Evolutionary conservation across 441 rosid species (phyloP).

Genomic region (Eutrema salsugineum): DNA sequence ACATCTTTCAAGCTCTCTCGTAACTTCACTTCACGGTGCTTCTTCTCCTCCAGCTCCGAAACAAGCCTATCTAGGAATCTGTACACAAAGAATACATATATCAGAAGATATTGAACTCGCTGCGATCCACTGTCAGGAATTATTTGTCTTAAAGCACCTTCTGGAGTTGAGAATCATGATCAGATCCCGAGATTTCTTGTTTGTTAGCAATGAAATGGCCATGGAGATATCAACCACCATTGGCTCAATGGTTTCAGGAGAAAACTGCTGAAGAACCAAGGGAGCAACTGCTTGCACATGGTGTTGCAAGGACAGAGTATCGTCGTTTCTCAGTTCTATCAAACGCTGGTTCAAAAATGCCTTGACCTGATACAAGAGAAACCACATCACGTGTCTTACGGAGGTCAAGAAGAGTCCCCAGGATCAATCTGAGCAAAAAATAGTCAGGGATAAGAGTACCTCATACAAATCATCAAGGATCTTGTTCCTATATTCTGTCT

Average conservation of each 20-base stretch:
- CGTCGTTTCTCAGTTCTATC: constrained; percentile 72
- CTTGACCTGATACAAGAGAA: constrained; percentile 56
- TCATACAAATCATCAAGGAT: constrained; percentile 92
- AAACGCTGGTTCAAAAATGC: constrained; percentile 81
- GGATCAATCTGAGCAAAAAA: neutral
- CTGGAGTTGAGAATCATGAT: constrained; percentile 95
- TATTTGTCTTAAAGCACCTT: constrained; percentile 45
- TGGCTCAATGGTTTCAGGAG: constrained; percentile 74
- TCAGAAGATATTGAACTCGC: constrained; percentile 5
- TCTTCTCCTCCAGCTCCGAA: constrained; percentile 79
- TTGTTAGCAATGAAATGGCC: constrained; percentile 76
- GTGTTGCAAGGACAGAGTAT: constrained; percentile 85
- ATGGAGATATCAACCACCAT: constrained; percentile 61
- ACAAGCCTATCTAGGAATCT: constrained; percentile 94
- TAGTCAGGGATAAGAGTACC: constrained; percentile 40
- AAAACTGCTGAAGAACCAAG: constrained; percentile 83
- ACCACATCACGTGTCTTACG: constrained; percentile 7
- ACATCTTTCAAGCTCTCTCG: constrained; percentile 83
- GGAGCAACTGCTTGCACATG: constrained; percentile 95
- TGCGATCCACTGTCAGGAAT: neutral
- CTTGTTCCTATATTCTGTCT: constrained; percentile 86
- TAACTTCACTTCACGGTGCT: constrained; percentile 76
- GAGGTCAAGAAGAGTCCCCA: neutral
- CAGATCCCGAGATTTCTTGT: constrained; percentile 76
- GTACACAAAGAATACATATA: constrained; percentile 19